Conservation (phyloP, 495 filamentous ascomycete species). For the Saxophila tyrrhenica region DNA sequence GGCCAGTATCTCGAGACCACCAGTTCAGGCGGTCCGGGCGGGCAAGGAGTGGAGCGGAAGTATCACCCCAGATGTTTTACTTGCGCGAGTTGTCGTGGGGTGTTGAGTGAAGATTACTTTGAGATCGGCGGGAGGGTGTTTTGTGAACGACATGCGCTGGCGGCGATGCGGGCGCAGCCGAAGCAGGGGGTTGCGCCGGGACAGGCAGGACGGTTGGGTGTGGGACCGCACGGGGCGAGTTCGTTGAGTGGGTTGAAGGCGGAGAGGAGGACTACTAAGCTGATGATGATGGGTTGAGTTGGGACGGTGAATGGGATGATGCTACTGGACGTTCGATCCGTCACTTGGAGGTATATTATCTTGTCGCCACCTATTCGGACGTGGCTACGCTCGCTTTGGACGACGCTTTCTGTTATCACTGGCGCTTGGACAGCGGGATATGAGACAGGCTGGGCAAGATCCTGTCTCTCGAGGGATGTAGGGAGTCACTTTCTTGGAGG, state of each 20-base stretch:
- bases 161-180: slow-evolving; percentile 20
- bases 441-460: no score
- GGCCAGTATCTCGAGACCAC: slow-evolving; percentile 83
- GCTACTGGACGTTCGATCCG: no score
- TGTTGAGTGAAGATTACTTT: slow-evolving; percentile 42
- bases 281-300: slow-evolving; percentile 12
- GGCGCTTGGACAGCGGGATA: no score
- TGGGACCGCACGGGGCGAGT: slow-evolving; percentile 4
- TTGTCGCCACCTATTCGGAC: no score
- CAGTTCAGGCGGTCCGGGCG: neutral
- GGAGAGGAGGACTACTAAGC: slow-evolving; percentile 19
- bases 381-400: no score
- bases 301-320: neutral
- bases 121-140: slow-evolving; percentile 56
- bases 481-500: neutral
- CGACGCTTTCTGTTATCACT: no score
- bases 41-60: slow-evolving; percentile 49
- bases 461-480: no score
- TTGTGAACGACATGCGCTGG: slow-evolving; percentile 76
- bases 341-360: no score
- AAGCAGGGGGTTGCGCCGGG: slow-evolving; percentile 5
- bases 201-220: slow-evolving; percentile 1
- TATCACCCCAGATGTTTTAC: slow-evolving; percentile 82
- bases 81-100: slow-evolving; percentile 44
- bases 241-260: slow-evolving; percentile 15